These are phyloP conservation scores for Chimonanthus salicifolius DNA, from an alignment of 164 flowering plant genomes.

Conservation along the genomic window DNA sequence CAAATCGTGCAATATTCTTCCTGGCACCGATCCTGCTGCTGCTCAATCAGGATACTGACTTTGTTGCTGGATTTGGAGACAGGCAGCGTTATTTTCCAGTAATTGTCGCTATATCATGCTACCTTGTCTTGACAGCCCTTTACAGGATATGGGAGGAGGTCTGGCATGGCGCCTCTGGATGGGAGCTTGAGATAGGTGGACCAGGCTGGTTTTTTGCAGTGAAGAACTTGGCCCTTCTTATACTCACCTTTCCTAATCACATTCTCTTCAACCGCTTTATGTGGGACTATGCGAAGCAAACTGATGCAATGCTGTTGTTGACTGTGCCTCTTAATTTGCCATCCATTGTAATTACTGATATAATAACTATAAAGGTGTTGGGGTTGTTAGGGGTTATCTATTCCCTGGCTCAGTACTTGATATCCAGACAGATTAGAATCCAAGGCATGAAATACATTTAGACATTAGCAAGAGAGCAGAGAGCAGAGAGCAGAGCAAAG, in stretches of 20 bases:
- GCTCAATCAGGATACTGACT: slow-evolving; percentile 95
- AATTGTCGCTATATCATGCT: slow-evolving; percentile 58
- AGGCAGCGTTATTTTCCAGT: slow-evolving; percentile 96
- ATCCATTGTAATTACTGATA: slow-evolving; percentile 67
- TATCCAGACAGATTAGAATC: slow-evolving; percentile 85
- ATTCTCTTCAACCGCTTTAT: slow-evolving; percentile 88
- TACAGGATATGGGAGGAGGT: slow-evolving; percentile 88
- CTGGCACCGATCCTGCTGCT: slow-evolving; percentile 86
- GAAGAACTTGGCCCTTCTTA: slow-evolving; percentile 80
- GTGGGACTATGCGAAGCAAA: slow-evolving; percentile 81
- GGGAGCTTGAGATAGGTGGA: slow-evolving; percentile 94
- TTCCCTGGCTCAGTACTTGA: slow-evolving; percentile 78
- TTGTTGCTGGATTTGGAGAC: slow-evolving; percentile 89
- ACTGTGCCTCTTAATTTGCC: slow-evolving; percentile 88
- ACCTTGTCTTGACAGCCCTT: slow-evolving; percentile 62
- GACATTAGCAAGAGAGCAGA: background rate
- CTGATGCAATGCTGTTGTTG: slow-evolving; percentile 54
- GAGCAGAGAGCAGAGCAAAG: background rate
- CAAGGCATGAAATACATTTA: slow-evolving; percentile 82
- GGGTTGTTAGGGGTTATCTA: slow-evolving; percentile 87
- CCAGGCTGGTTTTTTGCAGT: slow-evolving; percentile 92
- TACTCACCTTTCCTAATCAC: slow-evolving; percentile 91
- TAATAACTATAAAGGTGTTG: slow-evolving; percentile 70
- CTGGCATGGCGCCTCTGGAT: slow-evolving; percentile 83
- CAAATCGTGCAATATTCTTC: slow-evolving; percentile 85